Evolutionary conservation across 768 basidiomycete genomes (phyloP).

Genomic region (Macrolepiota fuliginosa): DNA sequence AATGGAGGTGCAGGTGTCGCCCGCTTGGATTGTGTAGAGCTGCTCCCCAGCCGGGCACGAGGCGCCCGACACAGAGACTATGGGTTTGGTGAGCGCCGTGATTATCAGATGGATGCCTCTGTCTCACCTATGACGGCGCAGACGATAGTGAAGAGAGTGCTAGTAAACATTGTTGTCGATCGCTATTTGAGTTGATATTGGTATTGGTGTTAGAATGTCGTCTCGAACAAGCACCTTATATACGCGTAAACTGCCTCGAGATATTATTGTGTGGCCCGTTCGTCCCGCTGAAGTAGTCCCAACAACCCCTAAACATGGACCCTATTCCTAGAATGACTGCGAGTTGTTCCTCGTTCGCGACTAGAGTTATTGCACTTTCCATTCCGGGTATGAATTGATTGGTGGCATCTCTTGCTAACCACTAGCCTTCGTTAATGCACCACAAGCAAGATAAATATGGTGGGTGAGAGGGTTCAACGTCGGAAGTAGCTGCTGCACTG

Average conservation of each 20-base stretch:
- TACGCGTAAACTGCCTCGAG: background rate
- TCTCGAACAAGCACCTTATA: background rate
- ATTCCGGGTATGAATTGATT: too few species aligned
- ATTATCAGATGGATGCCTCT: background rate
- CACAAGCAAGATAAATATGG: too few species aligned
- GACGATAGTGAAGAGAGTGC: background rate
- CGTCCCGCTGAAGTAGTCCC: background rate
- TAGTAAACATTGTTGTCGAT: background rate
- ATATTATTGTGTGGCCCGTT: background rate
- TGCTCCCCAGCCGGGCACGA: background rate
- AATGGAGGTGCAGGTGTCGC: background rate
- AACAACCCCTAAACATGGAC: background rate
- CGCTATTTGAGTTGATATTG: background rate
- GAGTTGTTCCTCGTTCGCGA: background rate
- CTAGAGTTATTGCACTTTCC: background rate
- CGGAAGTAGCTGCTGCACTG: too few species aligned
- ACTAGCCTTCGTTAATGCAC: too few species aligned
- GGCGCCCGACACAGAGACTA: background rate
- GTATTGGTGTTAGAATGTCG: background rate
- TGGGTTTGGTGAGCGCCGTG: background rate
- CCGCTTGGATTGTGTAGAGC: background rate
- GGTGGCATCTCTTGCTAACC: too few species aligned
- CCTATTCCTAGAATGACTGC: background rate
- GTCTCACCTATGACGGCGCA: background rate
- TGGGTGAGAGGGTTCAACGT: too few species aligned